Base-by-base conservation (phyloP, 75 land plant species). In the Ceratopteris richardii region DNA sequence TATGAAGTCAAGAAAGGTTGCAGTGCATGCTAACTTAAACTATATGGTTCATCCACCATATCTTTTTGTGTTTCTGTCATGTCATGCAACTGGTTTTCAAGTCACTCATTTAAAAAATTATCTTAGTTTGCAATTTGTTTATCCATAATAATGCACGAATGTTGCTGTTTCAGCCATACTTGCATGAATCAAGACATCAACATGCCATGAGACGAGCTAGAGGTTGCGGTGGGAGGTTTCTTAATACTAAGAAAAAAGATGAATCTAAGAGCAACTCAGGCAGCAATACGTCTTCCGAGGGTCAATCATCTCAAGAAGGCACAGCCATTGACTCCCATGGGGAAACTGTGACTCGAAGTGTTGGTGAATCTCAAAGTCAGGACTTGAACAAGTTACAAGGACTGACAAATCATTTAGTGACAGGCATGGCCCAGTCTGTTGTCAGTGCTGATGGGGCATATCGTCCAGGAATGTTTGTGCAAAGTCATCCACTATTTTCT, bases 111-210 rank as follows among this genome's bases (percentile, higher is more conserved):
- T 9, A 9, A 14, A 40, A 40, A 9, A 9, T 9, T 14, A 40
- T 51, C 10, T 19, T 17, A 6, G 12, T 51, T 51, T n/a, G 52
- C n/a, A 51, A 51, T 21, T 51, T 51, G 7, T 6, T n/a, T 51
- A 6, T 51, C 52, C 12, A 21, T 25, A 27, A 29, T 29, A 19
- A 19, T 31, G 23, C 30, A 30, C 30, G 20, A 16, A 25, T 46
- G 20, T 48, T 61, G 16, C 14, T n/a, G n/a, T n/a, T 28, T 61
- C 84, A 82, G 84, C 84, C 84, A 27, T 82, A 82, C 63, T 27
- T 78, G 55, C 84, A 82, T 62, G 84, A 82, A 60, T 82, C 84
- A 11, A 77, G 84, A 20, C 84, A 82, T 30, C 78, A 60, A 20
- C 84, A 82, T 64, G 84, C 84, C 29, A 60, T 82, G 58, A 63